Evolutionary conservation across 306 rosid species (phyloP), one percentile per base, ranked within the genome.

Genomic region (Sicyos baderoa): DNA sequence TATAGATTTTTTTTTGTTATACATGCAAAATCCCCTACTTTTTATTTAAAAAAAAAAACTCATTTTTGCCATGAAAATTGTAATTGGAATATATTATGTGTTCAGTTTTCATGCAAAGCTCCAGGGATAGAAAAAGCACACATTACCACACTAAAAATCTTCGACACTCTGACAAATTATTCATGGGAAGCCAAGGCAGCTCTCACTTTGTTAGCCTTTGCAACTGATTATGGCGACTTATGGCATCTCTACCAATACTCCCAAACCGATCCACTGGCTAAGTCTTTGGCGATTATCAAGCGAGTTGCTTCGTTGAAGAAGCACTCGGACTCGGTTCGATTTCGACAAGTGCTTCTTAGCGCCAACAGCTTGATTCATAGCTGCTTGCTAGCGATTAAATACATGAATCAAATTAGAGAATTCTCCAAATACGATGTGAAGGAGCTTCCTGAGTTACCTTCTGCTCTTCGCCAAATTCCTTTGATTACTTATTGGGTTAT

Each of bases 161-260:
- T 70, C 5, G 32, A 51, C 4, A 32, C 12, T 42, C 19, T 69
- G 44, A 12, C 19, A 1, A 25, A 58, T 58, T 58, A 58, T 29
- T 42, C 64, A 23, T 58, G 64, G 64, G 37, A 67, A 17, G 72
- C 72, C 15, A 67, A 67, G 54, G 72, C 72, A 42, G 72, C 35
- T 14, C 72, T 67, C 3, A 67, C 72, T 1, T 42, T 67, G 29
- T 1, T 16, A 9, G 72, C 72, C 29, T 67, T 67, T 45, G 72
- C 72, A 18, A 10, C 37, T 3, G 72, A 44, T 9, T 67, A 67
- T 67, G 72, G 72, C 1, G 19, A 58, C 9, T 23, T 58, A 27
- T 58, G 64, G 64, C 64, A 58, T 27, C 64, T 37, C 35, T 21
- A 53, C 9, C 74, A 49, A 9, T 12, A 53, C 22, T 49, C 58